Base-by-base conservation (phyloP, 164 flowering plant genomes). In the Warburgia ugandensis region DNA sequence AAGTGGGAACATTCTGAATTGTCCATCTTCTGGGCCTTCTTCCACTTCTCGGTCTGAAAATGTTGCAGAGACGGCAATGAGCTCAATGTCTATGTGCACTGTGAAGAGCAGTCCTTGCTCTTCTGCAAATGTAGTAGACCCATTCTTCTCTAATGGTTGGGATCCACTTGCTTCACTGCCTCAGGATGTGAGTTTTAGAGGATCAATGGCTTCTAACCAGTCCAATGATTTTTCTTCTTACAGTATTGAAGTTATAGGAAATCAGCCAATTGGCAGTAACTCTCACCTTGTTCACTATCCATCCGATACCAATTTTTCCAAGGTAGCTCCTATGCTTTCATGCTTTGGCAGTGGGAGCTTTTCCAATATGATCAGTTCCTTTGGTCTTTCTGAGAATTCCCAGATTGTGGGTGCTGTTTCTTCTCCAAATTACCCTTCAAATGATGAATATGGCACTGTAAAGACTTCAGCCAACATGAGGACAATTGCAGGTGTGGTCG, bases 91-190 rank as follows among this genome's bases (percentile, higher is more conserved):
- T 36, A 46, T 69, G 60, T 72, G 63, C 29, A 71, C 64, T 19
- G 10, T 42, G 45, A 19, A 42, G 45, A 42, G 41, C 17, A 29
- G 10, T 23, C 30, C 50, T 33, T 51, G 53, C 25, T 49, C 39
- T 57, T 46, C 80, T 55, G 55, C 74, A 4, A 59, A 27, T 71
- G 80, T 64, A 28, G 52, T 56, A 29, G 78, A 75, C 55, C 66
- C 78, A 45, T 73, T 69, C 61, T 74, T 66, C n/a, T n/a, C n/a
- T n/a, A n/a, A n/a, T n/a, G n/a, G n/a, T 58, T 89, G 95, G 97
- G 92, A 89, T 70, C 82, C 83, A 44, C 58, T 88, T 29, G 73
- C 68, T 61, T 71, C 84, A n/a, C n/a, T n/a, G n/a, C n/a, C n/a
- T n/a, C n/a, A n/a, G n/a, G n/a, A n/a, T n/a, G n/a, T n/a, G n/a